Percentiles rank a stretch among this genome's conserved stretches.
Evolutionary conservation across 2,329 filamentous ascomycete genomes (phyloP).

Genomic region (Corinectria fuckeliana): DNA sequence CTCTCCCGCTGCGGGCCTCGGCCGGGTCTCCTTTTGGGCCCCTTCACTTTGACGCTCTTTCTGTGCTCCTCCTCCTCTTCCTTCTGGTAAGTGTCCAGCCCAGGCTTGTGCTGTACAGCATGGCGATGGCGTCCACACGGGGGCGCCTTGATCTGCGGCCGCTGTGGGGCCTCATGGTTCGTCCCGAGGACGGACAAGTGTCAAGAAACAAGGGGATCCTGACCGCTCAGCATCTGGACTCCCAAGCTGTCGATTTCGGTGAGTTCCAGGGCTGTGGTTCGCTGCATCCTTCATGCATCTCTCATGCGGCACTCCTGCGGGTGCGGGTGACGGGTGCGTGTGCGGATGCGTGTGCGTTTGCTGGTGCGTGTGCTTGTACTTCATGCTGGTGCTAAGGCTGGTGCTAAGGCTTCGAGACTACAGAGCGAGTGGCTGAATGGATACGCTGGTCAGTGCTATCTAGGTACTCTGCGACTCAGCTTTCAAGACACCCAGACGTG

Average conservation of each 20-base stretch:
- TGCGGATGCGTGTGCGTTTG: conserved; percentile 7
- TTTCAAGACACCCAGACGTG: conserved; percentile 13
- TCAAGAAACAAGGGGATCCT: conserved; percentile 43
- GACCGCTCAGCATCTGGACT: conserved; percentile 36
- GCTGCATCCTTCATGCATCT: conserved; percentile 24
- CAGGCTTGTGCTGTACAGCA: conserved; percentile 21
- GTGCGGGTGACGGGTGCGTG: conserved; percentile 12
- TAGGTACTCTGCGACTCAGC: not conserved
- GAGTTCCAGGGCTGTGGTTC: conserved; percentile 44
- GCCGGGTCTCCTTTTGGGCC: conserved; percentile 23
- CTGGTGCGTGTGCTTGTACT: not conserved
- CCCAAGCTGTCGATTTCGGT: conserved; percentile 44
- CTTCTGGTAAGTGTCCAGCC: not conserved
- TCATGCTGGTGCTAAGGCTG: not conserved
- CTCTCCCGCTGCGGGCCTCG: conserved; percentile 41
- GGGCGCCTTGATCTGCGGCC: conserved; percentile 49
- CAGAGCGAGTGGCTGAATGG: not conserved
- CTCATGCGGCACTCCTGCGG: not conserved
- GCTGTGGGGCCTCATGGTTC: conserved; percentile 49
- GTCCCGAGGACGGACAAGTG: conserved; percentile 47
- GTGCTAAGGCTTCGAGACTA: conserved; percentile 1
- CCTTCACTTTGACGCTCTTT: not conserved
- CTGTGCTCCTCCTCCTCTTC: not conserved
- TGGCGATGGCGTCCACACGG: conserved; percentile 30
- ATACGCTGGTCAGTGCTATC: not conserved